Evolutionary conservation across 2,329 filamentous ascomycete genomes (phyloP).

Genomic region (Venturiaceae sp.): DNA sequence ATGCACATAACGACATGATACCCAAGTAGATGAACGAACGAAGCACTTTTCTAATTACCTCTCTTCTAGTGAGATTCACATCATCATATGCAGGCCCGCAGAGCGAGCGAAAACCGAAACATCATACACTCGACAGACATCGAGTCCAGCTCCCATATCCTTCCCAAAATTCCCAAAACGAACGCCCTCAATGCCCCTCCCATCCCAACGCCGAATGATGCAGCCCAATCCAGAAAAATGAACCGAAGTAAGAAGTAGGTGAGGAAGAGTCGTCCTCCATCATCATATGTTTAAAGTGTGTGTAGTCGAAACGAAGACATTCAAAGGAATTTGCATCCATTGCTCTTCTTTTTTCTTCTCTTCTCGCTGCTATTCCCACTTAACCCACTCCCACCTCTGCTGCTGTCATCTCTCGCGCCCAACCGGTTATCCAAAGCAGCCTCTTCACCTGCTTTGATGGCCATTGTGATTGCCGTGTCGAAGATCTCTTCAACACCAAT

Average conservation of each 20-base stretch:
- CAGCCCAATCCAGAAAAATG: neutral
- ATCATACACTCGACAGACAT: no score
- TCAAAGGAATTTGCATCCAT: conserved; percentile 29
- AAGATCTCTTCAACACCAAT: conserved; percentile 94
- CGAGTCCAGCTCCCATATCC: neutral
- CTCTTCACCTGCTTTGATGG: conserved; percentile 51
- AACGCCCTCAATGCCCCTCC: neutral
- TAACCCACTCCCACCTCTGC: conserved; percentile 2
- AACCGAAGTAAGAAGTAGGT: neutral
- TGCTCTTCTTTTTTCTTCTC: conserved; percentile 11
- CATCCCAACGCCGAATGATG: neutral
- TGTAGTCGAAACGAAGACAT: neutral
- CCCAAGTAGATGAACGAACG: neutral
- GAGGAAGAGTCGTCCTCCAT: neutral
- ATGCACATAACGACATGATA: neutral
- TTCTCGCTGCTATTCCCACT: conserved; percentile 1
- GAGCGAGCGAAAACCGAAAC: neutral
- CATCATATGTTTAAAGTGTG: neutral
- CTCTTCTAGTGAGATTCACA: neutral
- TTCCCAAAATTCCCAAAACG: neutral
- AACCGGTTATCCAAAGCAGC: neutral
- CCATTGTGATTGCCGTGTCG: conserved; percentile 79
- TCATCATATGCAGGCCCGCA: neutral
- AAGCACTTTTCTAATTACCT: neutral
- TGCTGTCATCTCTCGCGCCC: neutral